Percentiles rank a stretch among this genome's conserved stretches.
Evolutionary conservation across 2,329 filamentous ascomycete genomes (phyloP).

Genomic region (Penicillium expansum): DNA sequence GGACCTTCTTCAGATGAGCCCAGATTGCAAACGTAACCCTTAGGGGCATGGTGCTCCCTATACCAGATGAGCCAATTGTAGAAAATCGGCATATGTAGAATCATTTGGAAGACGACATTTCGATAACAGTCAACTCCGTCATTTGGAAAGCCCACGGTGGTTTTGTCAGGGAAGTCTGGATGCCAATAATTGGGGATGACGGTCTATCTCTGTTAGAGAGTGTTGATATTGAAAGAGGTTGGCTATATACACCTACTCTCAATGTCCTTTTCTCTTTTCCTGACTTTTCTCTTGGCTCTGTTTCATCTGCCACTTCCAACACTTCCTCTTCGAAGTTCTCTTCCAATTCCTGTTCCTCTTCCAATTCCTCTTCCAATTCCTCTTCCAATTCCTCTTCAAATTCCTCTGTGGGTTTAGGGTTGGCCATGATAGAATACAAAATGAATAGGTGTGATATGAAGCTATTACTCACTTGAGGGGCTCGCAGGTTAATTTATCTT

Average conservation of each 20-base stretch:
- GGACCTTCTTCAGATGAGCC: neutral
- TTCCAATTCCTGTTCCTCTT: neutral
- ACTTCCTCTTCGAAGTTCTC: neutral
- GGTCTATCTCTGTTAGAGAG: neutral
- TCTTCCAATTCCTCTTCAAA: neutral
- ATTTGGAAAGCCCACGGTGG: conserved; percentile 7
- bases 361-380: neutral
- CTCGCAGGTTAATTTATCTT: neutral
- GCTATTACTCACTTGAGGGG: neutral
- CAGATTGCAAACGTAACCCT: neutral
- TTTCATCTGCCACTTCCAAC: neutral
- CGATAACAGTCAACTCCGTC: conserved; percentile 24
- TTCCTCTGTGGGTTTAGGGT: neutral
- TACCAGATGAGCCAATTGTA: conserved; percentile 23
- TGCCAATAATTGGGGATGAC: neutral
- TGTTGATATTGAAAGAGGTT: neutral
- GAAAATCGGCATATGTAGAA: conserved; percentile 28
- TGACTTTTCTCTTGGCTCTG: neutral
- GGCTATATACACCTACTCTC: neutral
- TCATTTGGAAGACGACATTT: conserved; percentile 23
- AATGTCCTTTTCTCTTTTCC: neutral
- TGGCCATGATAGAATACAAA: neutral
- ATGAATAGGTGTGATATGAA: neutral
- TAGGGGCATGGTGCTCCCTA: conserved; percentile 2
- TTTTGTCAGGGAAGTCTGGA: neutral